Base-by-base conservation (phyloP, 352 stramenopile genomes). In the Pythium brachiatum region DNA sequence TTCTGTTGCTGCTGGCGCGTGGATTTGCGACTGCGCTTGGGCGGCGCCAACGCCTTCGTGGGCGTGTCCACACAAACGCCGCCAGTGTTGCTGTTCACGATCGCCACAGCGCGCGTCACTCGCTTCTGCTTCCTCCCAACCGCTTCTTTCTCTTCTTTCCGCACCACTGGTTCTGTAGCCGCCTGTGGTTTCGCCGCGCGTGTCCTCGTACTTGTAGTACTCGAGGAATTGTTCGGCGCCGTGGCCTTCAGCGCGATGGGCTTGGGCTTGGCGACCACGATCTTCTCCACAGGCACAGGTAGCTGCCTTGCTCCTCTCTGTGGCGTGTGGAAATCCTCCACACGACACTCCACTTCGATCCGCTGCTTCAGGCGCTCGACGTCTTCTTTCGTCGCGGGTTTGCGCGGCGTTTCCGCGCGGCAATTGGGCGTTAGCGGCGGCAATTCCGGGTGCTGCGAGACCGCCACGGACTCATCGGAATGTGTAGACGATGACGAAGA, bases 61-160 rank as follows among this genome's bases (percentile, higher is more conserved):
- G 76, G 67, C 7, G 78, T 84, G 59, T 81, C 76, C 16, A 86
- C 34, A 57, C 68, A 74, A 15, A 72, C 55, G 15, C 38, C 68
- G 9, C 72, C 75, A 12, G 72, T 77, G 11, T 75, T 74, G 1
- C 60, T 38, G 23, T 77, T 73, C 11, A 36, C 52, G 41, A 82
- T 58, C 16, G 12, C 44, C 15, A 74, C 62, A 4, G 74, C 53
- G 12, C 72, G 70, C 20, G 68, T 76, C 36, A 75, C 70, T 11
- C 76, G 74, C 41, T 85, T 88, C 44, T 64, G 51, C 53, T 69
- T 69, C 55, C 20, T 53, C 0, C 25, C 18, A 6, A n/a, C 27
- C 21, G 29, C 44, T n/a, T 38, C 26, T 7, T 34, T 59, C 7
- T 59, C 43, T 18, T 29, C n/a, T 50, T 21, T 44, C 16, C 36